A percentile compares a stretch with the other conserved stretches of the same genome.
phyloP scores from a whole-genome alignment of 1,284 basidiomycete genomes.

The Apiotrichum brassicae region DNA sequence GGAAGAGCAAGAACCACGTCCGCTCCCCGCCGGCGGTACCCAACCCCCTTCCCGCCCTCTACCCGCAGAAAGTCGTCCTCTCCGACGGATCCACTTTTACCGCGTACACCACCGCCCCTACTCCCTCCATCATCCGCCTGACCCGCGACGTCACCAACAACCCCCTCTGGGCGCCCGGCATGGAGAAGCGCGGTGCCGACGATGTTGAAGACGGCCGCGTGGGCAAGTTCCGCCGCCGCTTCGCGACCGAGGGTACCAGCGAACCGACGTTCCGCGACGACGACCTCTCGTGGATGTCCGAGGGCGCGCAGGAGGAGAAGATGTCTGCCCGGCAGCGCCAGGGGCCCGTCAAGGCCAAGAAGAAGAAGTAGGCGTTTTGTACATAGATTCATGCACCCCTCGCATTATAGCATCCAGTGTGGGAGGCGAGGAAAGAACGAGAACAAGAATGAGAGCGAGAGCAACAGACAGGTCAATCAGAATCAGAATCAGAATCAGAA shows the following conservation, averaged over 20 bases:
- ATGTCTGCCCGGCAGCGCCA: slow-evolving; percentile 27
- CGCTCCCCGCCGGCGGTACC: slow-evolving; percentile 55
- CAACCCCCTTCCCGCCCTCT: slow-evolving; percentile 72
- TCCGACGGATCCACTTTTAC: slow-evolving; percentile 80
- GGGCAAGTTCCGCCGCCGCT: slow-evolving; percentile 69
- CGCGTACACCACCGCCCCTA: slow-evolving; percentile 77
- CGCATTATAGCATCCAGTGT: not conserved
- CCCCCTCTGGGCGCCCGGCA: slow-evolving; percentile 60
- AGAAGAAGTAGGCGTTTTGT: slow-evolving; percentile 19
- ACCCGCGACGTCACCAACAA: slow-evolving; percentile 81
- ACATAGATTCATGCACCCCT: slow-evolving; percentile 9
- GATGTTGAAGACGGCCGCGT: slow-evolving; percentile 69
- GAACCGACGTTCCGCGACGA: slow-evolving; percentile 21
- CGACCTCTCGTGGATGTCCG: slow-evolving; percentile 46
- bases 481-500: no score
- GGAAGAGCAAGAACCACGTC: slow-evolving; percentile 42
- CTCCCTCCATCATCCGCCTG: slow-evolving; percentile 59
- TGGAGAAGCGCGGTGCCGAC: slow-evolving; percentile 49
- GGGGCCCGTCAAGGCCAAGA: slow-evolving; percentile 23
- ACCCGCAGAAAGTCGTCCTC: slow-evolving; percentile 71
- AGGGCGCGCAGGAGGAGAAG: slow-evolving; percentile 44
- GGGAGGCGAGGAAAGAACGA: no score
- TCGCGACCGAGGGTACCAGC: slow-evolving; percentile 35
- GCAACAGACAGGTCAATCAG: no score
- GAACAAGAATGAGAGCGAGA: no score